A percentile compares a stretch with the other conserved stretches of the same genome.
These are phyloP conservation scores for Pleurotus platypus DNA, from an alignment of 768 basidiomycete species.

Conservation along the genomic window DNA sequence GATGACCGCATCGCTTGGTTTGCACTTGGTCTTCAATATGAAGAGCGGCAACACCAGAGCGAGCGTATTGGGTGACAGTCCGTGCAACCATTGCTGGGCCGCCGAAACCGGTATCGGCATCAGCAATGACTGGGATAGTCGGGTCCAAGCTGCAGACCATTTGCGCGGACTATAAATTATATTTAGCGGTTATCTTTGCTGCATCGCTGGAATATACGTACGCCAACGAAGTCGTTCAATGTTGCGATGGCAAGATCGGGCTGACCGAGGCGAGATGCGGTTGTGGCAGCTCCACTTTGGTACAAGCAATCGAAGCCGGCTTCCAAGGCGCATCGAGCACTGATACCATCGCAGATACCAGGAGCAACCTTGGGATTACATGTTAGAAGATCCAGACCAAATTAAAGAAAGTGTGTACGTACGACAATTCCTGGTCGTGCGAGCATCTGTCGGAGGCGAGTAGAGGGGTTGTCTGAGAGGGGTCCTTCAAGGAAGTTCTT, in stretches of 20 bases:
- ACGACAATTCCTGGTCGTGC: slow-evolving; percentile 76
- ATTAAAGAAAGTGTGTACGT: slow-evolving; percentile 17
- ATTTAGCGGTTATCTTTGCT: not conserved
- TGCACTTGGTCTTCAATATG: slow-evolving; percentile 58
- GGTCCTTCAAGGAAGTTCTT: slow-evolving; percentile 67
- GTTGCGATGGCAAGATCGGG: slow-evolving; percentile 55
- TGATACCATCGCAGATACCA: slow-evolving; percentile 49
- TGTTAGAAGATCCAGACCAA: too few relatives aligned
- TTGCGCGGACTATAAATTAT: slow-evolving; percentile 31
- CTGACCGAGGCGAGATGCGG: slow-evolving; percentile 51
- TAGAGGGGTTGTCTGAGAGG: slow-evolving; percentile 64
- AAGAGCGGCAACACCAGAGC: slow-evolving; percentile 46
- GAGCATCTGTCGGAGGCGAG: slow-evolving; percentile 67
- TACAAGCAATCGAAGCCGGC: slow-evolving; percentile 50
- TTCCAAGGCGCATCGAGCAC: slow-evolving; percentile 47
- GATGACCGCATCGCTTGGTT: slow-evolving; percentile 53
- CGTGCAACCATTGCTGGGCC: slow-evolving; percentile 54
- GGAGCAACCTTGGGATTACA: not conserved
- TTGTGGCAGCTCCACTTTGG: slow-evolving; percentile 48
- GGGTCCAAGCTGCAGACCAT: slow-evolving; percentile 49
- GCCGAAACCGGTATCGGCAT: slow-evolving; percentile 56
- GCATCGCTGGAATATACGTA: slow-evolving; percentile 9
- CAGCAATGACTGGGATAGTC: slow-evolving; percentile 46
- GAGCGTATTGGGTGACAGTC: slow-evolving; percentile 48
- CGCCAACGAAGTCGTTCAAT: slow-evolving; percentile 50